Percentiles rank a stretch among this genome's conserved stretches.
These are phyloP conservation scores for Trichophyton mentagrophytes DNA, from an alignment of 2,329 filamentous ascomycete species.

Conservation along the genomic window DNA sequence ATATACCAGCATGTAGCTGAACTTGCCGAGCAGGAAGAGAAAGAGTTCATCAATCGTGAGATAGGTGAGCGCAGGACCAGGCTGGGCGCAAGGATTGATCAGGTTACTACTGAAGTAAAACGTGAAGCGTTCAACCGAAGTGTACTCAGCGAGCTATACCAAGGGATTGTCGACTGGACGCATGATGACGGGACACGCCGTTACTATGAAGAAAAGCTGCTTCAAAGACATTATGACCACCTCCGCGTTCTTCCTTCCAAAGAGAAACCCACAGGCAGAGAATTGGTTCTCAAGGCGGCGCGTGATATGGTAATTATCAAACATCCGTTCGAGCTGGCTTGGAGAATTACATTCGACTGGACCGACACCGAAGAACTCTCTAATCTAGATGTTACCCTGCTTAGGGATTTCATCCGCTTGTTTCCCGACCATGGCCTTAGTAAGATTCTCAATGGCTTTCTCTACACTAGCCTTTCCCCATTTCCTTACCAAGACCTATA, in stretches of 20 bases:
- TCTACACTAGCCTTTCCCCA: conserved; percentile 72
- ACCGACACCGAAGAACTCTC: conserved; percentile 60
- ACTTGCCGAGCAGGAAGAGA: conserved; percentile 74
- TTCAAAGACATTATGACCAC: conserved; percentile 67
- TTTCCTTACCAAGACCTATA: conserved; percentile 43
- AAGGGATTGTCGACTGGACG: conserved; percentile 78
- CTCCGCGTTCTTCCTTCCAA: conserved; percentile 55
- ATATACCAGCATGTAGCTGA: conserved; percentile 75
- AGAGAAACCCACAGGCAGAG: conserved; percentile 57
- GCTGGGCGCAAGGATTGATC: conserved; percentile 67
- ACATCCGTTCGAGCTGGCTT: conserved; percentile 76
- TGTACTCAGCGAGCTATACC: conserved; percentile 67
- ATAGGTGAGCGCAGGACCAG: conserved; percentile 81
- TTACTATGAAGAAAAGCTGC: conserved; percentile 76
- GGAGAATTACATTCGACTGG: conserved; percentile 87
- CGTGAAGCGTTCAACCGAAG: conserved; percentile 67
- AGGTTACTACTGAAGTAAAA: conserved; percentile 79
- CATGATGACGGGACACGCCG: conserved; percentile 73
- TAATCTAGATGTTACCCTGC: conserved; percentile 65
- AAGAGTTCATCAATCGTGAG: conserved; percentile 74
- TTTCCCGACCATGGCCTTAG: conserved; percentile 76
- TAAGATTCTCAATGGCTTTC: conserved; percentile 67
- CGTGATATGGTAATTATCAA: conserved; percentile 94
- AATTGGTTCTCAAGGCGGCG: conserved; percentile 62
- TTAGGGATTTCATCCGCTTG: conserved; percentile 67